phyloP scores from a whole-genome alignment of 2,329 filamentous ascomycete species.

The Verticillium zaregamsianum region DNA sequence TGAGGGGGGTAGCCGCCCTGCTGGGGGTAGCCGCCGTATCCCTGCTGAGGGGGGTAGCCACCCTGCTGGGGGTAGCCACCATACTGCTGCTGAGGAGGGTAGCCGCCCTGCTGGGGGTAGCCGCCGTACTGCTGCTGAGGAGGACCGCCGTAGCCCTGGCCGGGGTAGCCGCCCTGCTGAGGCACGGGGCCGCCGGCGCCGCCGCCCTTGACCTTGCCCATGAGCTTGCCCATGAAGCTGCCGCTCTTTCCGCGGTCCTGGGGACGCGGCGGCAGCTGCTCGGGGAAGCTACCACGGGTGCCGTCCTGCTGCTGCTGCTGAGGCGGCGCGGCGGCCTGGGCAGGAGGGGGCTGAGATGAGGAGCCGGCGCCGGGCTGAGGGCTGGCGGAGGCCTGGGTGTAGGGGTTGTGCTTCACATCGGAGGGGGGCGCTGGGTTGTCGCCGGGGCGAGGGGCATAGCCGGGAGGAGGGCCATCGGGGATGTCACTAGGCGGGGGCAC shows the following conservation, averaged over 20 bases:
- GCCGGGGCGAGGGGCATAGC: conserved; percentile 52
- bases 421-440: conserved; percentile 27
- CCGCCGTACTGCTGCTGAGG: conserved; percentile 18
- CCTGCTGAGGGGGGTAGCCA: conserved; percentile 11
- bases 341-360: conserved; percentile 25
- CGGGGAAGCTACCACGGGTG: conserved; percentile 20
- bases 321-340: conserved; percentile 24
- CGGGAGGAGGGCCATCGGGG: conserved; percentile 61
- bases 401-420: conserved; percentile 50
- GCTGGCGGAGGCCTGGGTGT: conserved; percentile 23
- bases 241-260: conserved; percentile 31
- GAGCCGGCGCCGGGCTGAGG: conserved; percentile 25
- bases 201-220: conserved; percentile 42
- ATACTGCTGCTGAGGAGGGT: conserved; percentile 9
- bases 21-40: conserved; percentile 22
- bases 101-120: conserved; percentile 23
- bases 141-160: not conserved
- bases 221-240: conserved; percentile 49
- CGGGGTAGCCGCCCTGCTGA: conserved; percentile 1
- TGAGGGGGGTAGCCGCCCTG: conserved; percentile 10
- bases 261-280: conserved; percentile 38
- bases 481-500: conserved; percentile 39
- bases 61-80: conserved; percentile 24
- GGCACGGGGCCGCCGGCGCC: conserved; percentile 23
- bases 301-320: conserved; percentile 23